phyloP scores from a whole-genome alignment of 2,329 filamentous ascomycete genomes.

The Aspergillus alliaceus region DNA sequence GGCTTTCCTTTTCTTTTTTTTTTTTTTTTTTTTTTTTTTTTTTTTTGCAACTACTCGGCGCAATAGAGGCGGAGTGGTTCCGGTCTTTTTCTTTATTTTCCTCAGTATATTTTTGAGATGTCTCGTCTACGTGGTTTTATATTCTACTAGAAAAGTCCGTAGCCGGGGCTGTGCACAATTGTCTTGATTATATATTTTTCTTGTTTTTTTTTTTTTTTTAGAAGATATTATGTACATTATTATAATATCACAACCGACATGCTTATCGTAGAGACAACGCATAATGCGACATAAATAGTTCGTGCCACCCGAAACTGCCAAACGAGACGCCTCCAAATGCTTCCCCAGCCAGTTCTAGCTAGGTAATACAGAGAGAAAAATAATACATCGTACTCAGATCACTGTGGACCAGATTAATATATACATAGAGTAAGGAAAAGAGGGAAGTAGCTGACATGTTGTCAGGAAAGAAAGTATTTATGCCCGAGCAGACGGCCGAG shows the following conservation, averaged over 20 bases:
- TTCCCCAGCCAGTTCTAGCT: conserved; percentile 19
- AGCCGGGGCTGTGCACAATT: neutral
- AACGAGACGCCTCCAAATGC: conserved; percentile 35
- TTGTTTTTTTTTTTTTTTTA: neutral
- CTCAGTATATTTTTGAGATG: too few species aligned
- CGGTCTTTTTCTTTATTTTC: too few species aligned
- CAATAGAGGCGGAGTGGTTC: neutral
- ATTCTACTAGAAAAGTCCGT: neutral
- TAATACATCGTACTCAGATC: conserved; percentile 9
- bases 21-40: too few species aligned
- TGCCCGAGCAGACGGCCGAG: conserved; percentile 30
- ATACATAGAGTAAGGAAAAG: conserved; percentile 10
- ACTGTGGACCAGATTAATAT: conserved; percentile 13
- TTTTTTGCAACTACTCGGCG: neutral
- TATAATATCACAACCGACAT: conserved; percentile 3
- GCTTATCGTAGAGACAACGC: neutral
- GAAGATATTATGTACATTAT: neutral
- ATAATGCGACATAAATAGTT: conserved; percentile 4
- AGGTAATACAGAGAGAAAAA: conserved; percentile 19
- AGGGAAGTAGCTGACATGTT: neutral
- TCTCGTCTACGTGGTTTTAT: neutral
- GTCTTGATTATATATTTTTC: neutral
- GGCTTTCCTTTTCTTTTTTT: too few species aligned
- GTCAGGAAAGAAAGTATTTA: conserved; percentile 8
- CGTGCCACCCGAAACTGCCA: conserved; percentile 3